Base-by-base conservation (phyloP, 1,139 yeast species). In the Protomyces pachydermus region DNA sequence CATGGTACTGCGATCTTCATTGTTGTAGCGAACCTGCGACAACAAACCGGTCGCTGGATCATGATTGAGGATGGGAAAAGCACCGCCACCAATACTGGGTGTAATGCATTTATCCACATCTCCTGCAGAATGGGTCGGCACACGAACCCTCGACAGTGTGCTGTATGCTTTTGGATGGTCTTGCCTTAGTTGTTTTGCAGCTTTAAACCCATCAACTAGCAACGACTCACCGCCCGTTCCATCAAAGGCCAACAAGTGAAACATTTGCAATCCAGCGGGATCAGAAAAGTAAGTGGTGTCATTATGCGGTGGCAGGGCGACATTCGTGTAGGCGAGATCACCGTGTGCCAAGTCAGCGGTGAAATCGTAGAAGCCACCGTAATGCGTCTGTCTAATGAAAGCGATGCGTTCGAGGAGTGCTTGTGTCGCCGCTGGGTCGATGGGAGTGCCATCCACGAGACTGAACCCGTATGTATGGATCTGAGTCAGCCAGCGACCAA, bases 241-340 rank as follows among this genome's bases (percentile, higher is more conserved):
- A 62, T 84, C 86, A 68, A 83, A 87, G 69, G 76, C 81, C 63
- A 87, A 78, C 68, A 86, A 76, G 72, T 87, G 93, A 77, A 87
- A 86, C 66, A 86, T 76, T 72, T 87, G 91, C 63, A 87, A 77
- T 0, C 90, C 91, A 0, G 91, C 91, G 0, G 91, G 83, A 67
- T 86, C 87, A 16, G 85, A 80, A 88, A 90, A 87, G 72, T 87
- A 87, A 1, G 91, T 86, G 1, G 91, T 91, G 72, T 87, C 91
- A 2, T 91, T 86, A 71, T 87, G 93, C 23, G 83, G 77, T 18
- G 84, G 83, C 66, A 87, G 82, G 68, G 84, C 87, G 67, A 86
- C 78, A 71, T 85, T 84, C 28, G 91, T 86, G 72, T 87, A 87
- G 1, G 91, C 93, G 2, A 90, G 85, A 72, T 87, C 93, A 65